Evolutionary conservation across 2,329 filamentous ascomycete genomes (phyloP), one percentile per base, ranked within the genome.

Genomic region (Fonsecaea erecta): DNA sequence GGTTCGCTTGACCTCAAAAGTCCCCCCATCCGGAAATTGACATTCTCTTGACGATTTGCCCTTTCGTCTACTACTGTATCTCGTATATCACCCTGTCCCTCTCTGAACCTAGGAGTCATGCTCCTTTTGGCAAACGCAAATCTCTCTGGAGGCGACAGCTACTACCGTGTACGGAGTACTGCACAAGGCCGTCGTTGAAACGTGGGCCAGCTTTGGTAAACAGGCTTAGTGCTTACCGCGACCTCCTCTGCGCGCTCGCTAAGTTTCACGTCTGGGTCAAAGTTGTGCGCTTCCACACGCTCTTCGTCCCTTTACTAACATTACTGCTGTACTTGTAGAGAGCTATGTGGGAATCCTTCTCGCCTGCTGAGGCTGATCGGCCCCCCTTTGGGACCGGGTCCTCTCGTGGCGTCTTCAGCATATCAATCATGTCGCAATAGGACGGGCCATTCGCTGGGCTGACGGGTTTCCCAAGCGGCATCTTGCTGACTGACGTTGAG

Each of bases 341-440:
- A 16, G 21, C n/a, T 12, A 28, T 8, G 16, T 46, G n/a, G 26
- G 12, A 2, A 8, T 30, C 11, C 21, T 16, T 18, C 14, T 40
- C 26, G 43, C 57, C 46, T 37, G 30, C 18, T 60, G 57, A 52
- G 28, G 57, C 46, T 60, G 57, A 52, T 52, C 43, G 43, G n/a
- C n/a, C n/a, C 21, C 14, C 52, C 46, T 46, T 43, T 21, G n/a
- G 40, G 24, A 16, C 2, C 18, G 14, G 35, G 24, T 40, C 24
- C 40, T 2, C 12, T 52, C 57, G 26, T 24, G 30, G 57, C 43
- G 30, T 21, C 3, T 32, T 28, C 32, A 46, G 21, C 11, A 51
- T 51, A 35, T 51, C 37, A 18, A 43, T 18, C 26, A 52, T 60
- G 43, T 60, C 57, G 46, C 46, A 60, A 52, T 52, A 9, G 18